Evolutionary conservation across 805 yeast species (phyloP).

Genomic region (Tetrapisispora iriomotensis): DNA sequence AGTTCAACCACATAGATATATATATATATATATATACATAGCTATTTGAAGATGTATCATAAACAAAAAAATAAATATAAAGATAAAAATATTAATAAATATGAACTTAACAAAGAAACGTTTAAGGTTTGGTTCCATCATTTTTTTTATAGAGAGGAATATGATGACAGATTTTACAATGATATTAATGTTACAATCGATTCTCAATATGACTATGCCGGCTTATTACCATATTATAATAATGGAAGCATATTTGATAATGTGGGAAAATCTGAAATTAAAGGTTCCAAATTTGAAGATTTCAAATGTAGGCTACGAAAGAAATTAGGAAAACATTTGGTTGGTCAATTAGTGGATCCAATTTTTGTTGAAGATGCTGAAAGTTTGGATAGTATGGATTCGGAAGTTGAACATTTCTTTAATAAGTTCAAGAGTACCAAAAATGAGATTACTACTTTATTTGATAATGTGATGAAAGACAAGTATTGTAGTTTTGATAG

Average conservation of each 20-base stretch:
- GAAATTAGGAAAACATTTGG: not conserved
- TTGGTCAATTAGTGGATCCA: not conserved
- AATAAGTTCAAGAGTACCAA: not conserved
- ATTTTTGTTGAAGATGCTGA: not conserved
- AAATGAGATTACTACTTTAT: not conserved
- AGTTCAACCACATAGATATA: too few species aligned
- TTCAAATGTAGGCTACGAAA: not conserved
- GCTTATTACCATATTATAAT: not conserved
- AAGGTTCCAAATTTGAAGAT: not conserved
- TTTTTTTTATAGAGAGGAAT: slow-evolving; percentile 8
- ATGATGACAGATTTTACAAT: slow-evolving; percentile 10
- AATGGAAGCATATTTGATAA: not conserved
- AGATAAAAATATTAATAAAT: not conserved
- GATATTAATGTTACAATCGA: slow-evolving; percentile 9
- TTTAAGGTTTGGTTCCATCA: slow-evolving; percentile 12
- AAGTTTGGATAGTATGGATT: not conserved
- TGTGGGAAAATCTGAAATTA: too few species aligned
- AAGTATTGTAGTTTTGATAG: slow-evolving; percentile 5
- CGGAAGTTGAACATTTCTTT: not conserved
- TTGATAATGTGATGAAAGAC: not conserved
- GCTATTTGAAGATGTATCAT: not conserved
- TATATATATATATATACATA: not conserved
- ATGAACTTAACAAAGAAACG: slow-evolving; percentile 4
- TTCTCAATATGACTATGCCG: not conserved
- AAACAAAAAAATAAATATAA: not conserved